Percentiles rank a stretch among this genome's conserved stretches.
Evolutionary conservation across 352 stramenopile species (phyloP).

Genomic region (Phytophthora crassamura): DNA sequence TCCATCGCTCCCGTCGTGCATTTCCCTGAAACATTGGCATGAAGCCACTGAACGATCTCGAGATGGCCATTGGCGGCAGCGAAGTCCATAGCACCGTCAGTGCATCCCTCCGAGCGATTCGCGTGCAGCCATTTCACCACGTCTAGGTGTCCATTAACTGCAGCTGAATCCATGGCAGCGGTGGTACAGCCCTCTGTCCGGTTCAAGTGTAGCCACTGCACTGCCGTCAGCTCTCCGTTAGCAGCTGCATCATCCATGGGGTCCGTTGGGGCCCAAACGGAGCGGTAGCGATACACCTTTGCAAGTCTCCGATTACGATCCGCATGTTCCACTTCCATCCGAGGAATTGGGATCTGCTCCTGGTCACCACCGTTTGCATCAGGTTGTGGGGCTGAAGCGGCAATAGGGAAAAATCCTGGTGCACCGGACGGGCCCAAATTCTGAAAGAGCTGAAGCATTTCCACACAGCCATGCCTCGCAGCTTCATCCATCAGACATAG

Average conservation of each 20-base stretch:
- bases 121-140: too few species aligned
- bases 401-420: neutral
- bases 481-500: slow-evolving; percentile 13
- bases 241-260: slow-evolving; percentile 12
- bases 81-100: too few species aligned
- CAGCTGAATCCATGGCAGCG: neutral
- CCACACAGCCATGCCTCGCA: slow-evolving; percentile 4
- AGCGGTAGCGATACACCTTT: neutral
- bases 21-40: neutral
- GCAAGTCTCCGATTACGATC: neutral
- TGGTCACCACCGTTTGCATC: neutral
- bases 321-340: neutral
- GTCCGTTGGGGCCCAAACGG: neutral
- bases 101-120: too few species aligned
- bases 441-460: slow-evolving; percentile 2
- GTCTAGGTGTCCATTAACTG: neutral
- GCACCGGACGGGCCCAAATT: neutral
- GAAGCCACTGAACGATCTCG: too few species aligned
- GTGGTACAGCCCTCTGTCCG: slow-evolving; percentile 1
- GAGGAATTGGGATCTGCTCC: neutral
- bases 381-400: neutral
- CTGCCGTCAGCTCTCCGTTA: slow-evolving; percentile 2
- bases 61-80: too few species aligned
- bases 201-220: slow-evolving; percentile 12
- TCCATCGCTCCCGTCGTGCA: too few species aligned